Conservation (phyloP, 2,329 filamentous ascomycete genomes). For the Curvularia verruculosa region DNA sequence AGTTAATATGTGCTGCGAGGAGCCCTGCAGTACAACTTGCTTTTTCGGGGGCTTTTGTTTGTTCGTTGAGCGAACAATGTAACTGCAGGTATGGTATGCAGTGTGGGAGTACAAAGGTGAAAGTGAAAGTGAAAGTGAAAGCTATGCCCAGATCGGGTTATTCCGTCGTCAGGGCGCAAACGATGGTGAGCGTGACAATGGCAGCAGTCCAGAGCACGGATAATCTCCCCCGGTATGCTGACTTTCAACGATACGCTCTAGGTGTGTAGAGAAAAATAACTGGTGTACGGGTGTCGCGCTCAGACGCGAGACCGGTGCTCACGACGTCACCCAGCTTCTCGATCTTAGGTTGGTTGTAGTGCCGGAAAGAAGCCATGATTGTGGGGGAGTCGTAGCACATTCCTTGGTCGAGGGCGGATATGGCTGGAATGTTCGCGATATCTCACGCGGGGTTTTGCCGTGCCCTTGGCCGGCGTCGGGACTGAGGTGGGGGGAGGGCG, state of each 20-base stretch:
- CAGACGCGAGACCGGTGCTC: conserved; percentile 30
- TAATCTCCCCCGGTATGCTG: not conserved
- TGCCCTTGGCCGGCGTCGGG: conserved; percentile 15
- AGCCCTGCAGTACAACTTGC: not conserved
- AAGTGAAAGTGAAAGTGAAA: not conserved
- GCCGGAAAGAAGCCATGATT: conserved; percentile 36
- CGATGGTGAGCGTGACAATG: not conserved
- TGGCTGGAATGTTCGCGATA: conserved; percentile 6
- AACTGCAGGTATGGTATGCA: not conserved
- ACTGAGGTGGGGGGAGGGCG: conserved; percentile 27
- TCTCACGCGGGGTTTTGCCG: conserved; percentile 10
- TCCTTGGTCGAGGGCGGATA: conserved; percentile 21
- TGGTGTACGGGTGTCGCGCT: conserved; percentile 14
- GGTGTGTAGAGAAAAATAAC: conserved; percentile 6
- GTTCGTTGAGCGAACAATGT: not conserved
- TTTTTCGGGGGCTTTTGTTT: not conserved
- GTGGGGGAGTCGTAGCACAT: conserved; percentile 26
- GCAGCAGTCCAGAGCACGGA: not conserved
- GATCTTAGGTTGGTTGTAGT: conserved; percentile 30
- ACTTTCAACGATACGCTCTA: not conserved
- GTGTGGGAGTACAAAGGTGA: not conserved
- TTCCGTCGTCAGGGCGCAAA: not conserved
- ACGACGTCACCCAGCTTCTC: conserved; percentile 32
- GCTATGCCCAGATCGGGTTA: not conserved
- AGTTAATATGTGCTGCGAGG: not conserved